A percentile compares a stretch with the other conserved stretches of the same genome.
These are phyloP conservation scores for Spirogloea muscicola DNA, from an alignment of 139 green algal genomes.

Conservation along the genomic window DNA sequence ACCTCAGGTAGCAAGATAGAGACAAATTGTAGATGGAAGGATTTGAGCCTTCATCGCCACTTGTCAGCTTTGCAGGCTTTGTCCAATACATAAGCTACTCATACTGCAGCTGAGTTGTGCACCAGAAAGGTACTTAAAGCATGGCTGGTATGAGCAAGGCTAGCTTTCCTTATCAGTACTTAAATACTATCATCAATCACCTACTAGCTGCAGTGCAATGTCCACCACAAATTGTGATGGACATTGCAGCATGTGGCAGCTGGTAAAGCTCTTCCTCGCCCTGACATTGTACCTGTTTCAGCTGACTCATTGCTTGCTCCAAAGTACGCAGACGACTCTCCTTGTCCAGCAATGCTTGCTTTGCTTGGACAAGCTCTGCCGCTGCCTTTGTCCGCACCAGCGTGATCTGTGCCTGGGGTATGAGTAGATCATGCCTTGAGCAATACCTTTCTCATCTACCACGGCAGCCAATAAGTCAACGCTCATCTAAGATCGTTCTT, in stretches of 20 bases:
- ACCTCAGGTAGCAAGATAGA: not conserved
- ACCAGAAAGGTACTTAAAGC: no score
- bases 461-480: not conserved
- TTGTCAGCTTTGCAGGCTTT: not conserved
- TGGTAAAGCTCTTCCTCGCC: no score
- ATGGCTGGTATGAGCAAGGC: no score
- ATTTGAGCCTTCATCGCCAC: not conserved
- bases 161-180: not conserved
- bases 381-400: slow-evolving; percentile 16
- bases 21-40: not conserved
- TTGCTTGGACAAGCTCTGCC: slow-evolving; percentile 8
- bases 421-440: no score
- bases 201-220: not conserved
- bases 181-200: slow-evolving; percentile 2
- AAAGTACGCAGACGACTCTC: not conserved
- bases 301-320: slow-evolving; percentile 2
- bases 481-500: not conserved
- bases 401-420: slow-evolving; percentile 20
- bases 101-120: no score
- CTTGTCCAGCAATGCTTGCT: slow-evolving; percentile 22
- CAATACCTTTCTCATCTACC: not conserved
- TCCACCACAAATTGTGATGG: not conserved
- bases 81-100: not conserved
- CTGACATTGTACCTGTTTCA: slow-evolving; percentile 25
- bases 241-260: no score